Base-by-base conservation (phyloP, 192 early-diverging fungal species). In the Tieghemiomyces parasiticus region DNA sequence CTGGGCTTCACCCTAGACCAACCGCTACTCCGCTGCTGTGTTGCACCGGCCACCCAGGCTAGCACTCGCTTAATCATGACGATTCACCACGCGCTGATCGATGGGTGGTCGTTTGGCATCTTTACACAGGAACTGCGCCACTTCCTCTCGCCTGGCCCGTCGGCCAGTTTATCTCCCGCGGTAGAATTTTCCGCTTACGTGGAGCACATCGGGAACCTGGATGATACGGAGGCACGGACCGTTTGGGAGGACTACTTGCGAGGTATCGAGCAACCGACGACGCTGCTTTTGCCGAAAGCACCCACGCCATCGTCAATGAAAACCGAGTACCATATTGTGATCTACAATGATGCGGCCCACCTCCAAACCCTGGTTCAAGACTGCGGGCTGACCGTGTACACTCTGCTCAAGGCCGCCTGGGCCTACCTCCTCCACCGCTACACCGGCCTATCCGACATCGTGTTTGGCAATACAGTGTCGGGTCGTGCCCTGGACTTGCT, bases 51-150 rank as follows among this genome's bases (percentile, higher is more conserved):
- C 14, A 14, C n/a, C 13, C 13, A 28, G 2, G n/a, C 13, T 20
- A 26, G 28, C 9, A 14, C 20, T 25, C 50, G 50, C 25, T 28
- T 52, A 14, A 26, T 52, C 25, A 14, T 52, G 14, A 52, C 50
- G 13, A 52, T 52, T 22, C 50, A 52, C 50, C 50, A 52, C 50
- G 50, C 50, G 14, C 19, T 52, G 25, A 4, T 52, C 4, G 50
- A 52, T 28, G 50, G 50, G 2, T 52, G 50, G n/a, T n/a, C n/a
- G n/a, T n/a, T n/a, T n/a, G n/a, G n/a, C n/a, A n/a, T n/a, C n/a
- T n/a, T n/a, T n/a, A n/a, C n/a, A n/a, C n/a, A n/a, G n/a, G n/a
- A n/a, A n/a, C n/a, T n/a, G n/a, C n/a, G n/a, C n/a, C n/a, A n/a
- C n/a, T n/a, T n/a, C n/a, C n/a, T n/a, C n/a, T n/a, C n/a, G n/a